Percentiles rank a stretch among this genome's conserved stretches.
Evolutionary conservation across 2,329 filamentous ascomycete genomes (phyloP).

Genomic region (Rhinocladiella mackenziei): DNA sequence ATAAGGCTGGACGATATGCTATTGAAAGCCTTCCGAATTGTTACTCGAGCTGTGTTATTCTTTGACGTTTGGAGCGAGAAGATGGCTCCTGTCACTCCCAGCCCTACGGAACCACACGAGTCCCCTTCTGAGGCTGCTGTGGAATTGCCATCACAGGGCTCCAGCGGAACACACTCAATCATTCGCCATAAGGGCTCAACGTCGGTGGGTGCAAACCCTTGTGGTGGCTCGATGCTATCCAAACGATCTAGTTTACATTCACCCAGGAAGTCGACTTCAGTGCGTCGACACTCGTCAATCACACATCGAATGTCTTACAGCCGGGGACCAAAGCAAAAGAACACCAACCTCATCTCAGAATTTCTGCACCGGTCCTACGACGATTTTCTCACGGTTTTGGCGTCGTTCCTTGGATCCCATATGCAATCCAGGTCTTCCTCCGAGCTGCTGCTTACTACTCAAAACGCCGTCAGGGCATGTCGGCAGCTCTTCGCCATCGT

Average conservation of each 20-base stretch:
- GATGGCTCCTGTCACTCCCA: conserved; percentile 36
- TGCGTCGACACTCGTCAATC: conserved; percentile 49
- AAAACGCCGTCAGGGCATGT: conserved; percentile 77
- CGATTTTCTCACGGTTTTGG: conserved; percentile 81
- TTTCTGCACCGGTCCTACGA: conserved; percentile 77
- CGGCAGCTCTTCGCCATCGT: conserved; percentile 74
- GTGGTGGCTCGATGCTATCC: conserved; percentile 2
- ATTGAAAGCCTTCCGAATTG: conserved; percentile 86
- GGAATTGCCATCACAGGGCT: conserved; percentile 9
- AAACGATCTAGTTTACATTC: conserved; percentile 19
- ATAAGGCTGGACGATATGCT: conserved; percentile 89
- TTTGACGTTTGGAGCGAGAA: conserved; percentile 73
- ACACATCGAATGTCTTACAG: conserved; percentile 75
- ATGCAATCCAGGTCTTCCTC: conserved; percentile 86
- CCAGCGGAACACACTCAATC: conserved; percentile 5
- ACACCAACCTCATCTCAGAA: conserved; percentile 76
- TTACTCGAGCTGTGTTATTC: conserved; percentile 86
- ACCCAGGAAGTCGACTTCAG: conserved; percentile 25
- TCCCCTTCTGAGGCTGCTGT: background rate
- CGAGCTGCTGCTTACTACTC: conserved; percentile 76
- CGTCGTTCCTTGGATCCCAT: conserved; percentile 89
- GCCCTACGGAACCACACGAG: conserved; percentile 31
- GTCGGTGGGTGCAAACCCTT: conserved; percentile 4
- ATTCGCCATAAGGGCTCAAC: conserved; percentile 8
- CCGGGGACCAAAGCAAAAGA: conserved; percentile 58